Evolutionary conservation across 169 alveolate genomes (phyloP), one percentile per base, ranked within the genome.

Genomic region (Plasmodium chabaudi): DNA sequence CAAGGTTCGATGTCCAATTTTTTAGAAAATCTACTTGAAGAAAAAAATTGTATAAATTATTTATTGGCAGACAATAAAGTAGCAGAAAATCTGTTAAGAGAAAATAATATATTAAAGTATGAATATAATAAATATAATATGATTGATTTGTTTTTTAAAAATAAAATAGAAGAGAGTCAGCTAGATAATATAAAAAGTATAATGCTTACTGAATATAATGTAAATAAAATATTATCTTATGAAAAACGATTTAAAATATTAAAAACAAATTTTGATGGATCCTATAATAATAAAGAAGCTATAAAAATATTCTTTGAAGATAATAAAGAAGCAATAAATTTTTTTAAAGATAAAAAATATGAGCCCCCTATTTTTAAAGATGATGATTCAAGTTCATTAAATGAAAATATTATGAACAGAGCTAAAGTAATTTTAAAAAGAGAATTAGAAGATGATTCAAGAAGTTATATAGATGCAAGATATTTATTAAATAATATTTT

Each of bases 241-340:
- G 91, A 86, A 21, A 55, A 69, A 9, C 57, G 71, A 56, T 60
- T 86, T 27, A 12, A 49, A 46, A 60, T 6, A 39, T n/a, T 75
- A 12, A 79, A 63, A 17, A 69, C 47, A 51, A 69, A 86, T 70
- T 27, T 46, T 0, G 72, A 86, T 12, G 87, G 87, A 2, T 86
- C 71, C 0, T 70, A 55, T 47, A 70, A 59, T 49, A 59, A 55
- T n/a, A 86, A 86, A 10, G 87, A 86, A 63, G 91, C 91, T 1
- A 86, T 86, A 3, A 69, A 86, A 47, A 21, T 60, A 9, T 86
- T 86, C 34, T 86, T 86, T 53, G 91, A 86, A 17, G 91, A 86
- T 15, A 68, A 86, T 42, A 70, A 86, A 59, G 72, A 86, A 49
- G 72, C 87, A 19, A 12, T 86, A 2, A 77, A 70, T 23, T 86